Conservation (phyloP, 345 rosid genomes). For the Alliaria petiolata region DNA sequence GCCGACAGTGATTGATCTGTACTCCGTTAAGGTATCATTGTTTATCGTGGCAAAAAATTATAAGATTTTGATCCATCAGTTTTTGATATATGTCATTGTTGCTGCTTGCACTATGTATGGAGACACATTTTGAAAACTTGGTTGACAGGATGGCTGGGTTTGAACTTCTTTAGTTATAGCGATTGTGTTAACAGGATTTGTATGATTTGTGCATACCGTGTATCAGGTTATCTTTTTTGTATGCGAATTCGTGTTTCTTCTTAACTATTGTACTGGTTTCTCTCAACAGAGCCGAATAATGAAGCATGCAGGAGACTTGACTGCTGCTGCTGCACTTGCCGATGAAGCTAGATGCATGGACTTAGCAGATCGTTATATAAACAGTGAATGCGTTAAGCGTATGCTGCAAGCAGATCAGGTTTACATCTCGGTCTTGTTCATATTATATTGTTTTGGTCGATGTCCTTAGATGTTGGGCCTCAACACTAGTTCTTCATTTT, state of each 20-base stretch:
- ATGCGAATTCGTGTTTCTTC: slow-evolving; percentile 1
- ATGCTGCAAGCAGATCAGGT: slow-evolving; percentile 99
- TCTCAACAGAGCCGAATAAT: slow-evolving; percentile 79
- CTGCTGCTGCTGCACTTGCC: slow-evolving; percentile 89
- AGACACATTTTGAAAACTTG: not conserved
- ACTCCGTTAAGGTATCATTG: slow-evolving; percentile 79
- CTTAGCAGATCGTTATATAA: slow-evolving; percentile 90
- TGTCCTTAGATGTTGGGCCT: not conserved
- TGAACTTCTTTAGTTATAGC: not conserved
- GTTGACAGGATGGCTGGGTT: slow-evolving; percentile 7
- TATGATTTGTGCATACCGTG: slow-evolving; percentile 3
- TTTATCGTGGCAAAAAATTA: not conserved
- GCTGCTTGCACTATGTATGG: not conserved
- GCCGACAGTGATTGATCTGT: slow-evolving; percentile 96
- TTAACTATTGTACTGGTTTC: slow-evolving; percentile 17
- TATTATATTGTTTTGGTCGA: not conserved
- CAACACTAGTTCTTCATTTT: not conserved
- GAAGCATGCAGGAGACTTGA: slow-evolving; percentile 97
- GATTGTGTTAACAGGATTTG: not conserved
- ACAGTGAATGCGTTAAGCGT: slow-evolving; percentile 96
- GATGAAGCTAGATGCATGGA: slow-evolving; percentile 99
- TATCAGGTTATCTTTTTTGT: not conserved
- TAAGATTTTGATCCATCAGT: not conserved
- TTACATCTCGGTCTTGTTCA: slow-evolving; percentile 9
- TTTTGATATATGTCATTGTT: not conserved